Percentiles rank a stretch among this genome's conserved stretches.
Conservation (phyloP, 306 rosid genomes). For the Castanea mollissima region DNA sequence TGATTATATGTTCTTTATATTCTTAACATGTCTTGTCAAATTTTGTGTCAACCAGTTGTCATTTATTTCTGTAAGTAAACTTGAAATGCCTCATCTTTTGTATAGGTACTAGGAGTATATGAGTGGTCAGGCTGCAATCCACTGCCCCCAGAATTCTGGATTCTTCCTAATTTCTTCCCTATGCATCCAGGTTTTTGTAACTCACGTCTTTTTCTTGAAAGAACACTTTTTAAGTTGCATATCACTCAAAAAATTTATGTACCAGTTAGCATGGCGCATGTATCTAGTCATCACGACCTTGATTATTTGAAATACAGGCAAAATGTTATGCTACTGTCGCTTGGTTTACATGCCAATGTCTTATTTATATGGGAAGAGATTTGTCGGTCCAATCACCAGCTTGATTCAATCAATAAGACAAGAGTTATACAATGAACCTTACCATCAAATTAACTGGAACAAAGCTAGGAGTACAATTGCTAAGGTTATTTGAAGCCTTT, state of each 20-base stretch:
- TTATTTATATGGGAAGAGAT: slow-evolving; percentile 64
- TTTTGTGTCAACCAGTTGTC: too few relatives aligned
- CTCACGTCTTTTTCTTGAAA: background rate
- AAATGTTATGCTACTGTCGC: slow-evolving; percentile 65
- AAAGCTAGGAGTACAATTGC: slow-evolving; percentile 43
- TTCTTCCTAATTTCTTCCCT: slow-evolving; percentile 46
- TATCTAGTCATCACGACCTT: too few relatives aligned
- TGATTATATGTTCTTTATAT: too few relatives aligned
- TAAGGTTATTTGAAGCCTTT: slow-evolving; percentile 24
- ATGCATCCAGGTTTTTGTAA: slow-evolving; percentile 53
- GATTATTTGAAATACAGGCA: slow-evolving; percentile 35
- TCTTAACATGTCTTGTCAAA: too few relatives aligned
- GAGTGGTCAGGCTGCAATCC: slow-evolving; percentile 81
- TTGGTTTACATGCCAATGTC: slow-evolving; percentile 80
- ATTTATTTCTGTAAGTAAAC: background rate
- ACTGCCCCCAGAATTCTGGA: slow-evolving; percentile 75
- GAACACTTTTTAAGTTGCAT: background rate
- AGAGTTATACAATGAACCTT: slow-evolving; percentile 45
- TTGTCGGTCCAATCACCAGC: slow-evolving; percentile 54
- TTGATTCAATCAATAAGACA: slow-evolving; percentile 37
- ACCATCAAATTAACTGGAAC: slow-evolving; percentile 46
- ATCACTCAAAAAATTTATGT: too few relatives aligned
- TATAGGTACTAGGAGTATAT: slow-evolving; percentile 55
- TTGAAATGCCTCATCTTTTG: background rate
- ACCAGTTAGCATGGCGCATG: too few relatives aligned